phyloP scores from a whole-genome alignment of 805 yeast species.

The Ascoidea tarda region DNA sequence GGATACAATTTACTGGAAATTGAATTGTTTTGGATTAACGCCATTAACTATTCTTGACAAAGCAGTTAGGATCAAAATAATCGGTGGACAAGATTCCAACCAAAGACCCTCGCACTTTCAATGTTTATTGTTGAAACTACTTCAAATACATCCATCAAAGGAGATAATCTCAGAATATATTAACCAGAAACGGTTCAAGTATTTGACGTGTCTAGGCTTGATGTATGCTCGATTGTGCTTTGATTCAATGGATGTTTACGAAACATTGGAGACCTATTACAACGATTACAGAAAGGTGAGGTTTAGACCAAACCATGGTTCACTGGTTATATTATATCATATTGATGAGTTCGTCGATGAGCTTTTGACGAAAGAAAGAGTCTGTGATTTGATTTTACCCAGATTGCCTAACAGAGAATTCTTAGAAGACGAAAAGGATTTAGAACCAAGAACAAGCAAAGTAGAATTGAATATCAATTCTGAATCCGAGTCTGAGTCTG shows the following conservation, averaged over 20 bases:
- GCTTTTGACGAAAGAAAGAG: constrained; percentile 39
- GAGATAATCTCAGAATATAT: constrained; percentile 43
- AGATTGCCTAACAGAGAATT: constrained; percentile 26
- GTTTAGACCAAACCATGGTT: constrained; percentile 21
- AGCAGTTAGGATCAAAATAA: constrained; percentile 25
- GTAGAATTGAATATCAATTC: too few relatives aligned
- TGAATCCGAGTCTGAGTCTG: background rate
- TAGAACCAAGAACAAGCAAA: background rate
- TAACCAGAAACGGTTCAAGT: constrained; percentile 60
- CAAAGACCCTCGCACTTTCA: constrained; percentile 59
- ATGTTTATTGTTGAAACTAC: constrained; percentile 61
- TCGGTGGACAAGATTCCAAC: constrained; percentile 45
- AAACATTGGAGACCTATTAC: constrained; percentile 36
- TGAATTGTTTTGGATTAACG: constrained; percentile 34
- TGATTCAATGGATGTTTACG: constrained; percentile 31
- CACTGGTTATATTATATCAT: constrained; percentile 28
- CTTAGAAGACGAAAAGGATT: background rate
- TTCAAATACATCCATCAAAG: constrained; percentile 58
- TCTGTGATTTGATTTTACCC: constrained; percentile 66
- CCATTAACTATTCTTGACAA: constrained; percentile 21
- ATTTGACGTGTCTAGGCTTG: constrained; percentile 54
- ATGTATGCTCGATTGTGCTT: constrained; percentile 39
- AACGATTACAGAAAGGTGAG: constrained; percentile 56
- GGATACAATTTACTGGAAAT: constrained; percentile 45
- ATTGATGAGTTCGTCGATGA: constrained; percentile 69